Evolutionary conservation across 2,329 filamentous ascomycete genomes (phyloP), one percentile per base, ranked within the genome.

Genomic region (Cladosporium sp.): DNA sequence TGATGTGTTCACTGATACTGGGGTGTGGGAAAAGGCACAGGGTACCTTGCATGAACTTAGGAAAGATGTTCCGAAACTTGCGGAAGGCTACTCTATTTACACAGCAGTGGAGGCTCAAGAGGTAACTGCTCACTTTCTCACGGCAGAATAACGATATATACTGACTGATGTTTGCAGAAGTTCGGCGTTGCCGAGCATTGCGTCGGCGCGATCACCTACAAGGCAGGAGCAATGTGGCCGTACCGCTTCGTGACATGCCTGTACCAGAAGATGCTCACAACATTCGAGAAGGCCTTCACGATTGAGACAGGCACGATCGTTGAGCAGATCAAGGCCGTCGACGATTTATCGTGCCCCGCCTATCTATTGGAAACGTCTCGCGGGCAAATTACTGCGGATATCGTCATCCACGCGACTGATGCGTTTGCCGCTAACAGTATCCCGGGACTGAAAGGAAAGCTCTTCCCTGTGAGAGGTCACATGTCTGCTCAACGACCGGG

Each of bases 401-500:
- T 36, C 15, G 44, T 62, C 8, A 45, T 62, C 2, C 57, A 62
- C 39, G 57, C 59, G n/a, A 62, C 61, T 3, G 61, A 63, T 36
- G 60, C 59, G 5, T 58, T 60, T 34, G 60, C 60, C 22, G 58
- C 57, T 1, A 58, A 63, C 45, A 37, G 61, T 17, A 47, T 61
- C 4, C 59, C 61, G 3, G 50, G 54, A 15, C 28, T 63, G 15
- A 54, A 60, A 22, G 59, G 61, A 4, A 44, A 37, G 20, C 10
- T 63, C 1, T 61, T 58, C 50, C 61, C 61, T 7, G 20, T 61
- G 12, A 57, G 61, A 39, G 61, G 61, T 13, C 60, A 61, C 42
- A 63, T 63, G 61, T 61, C 60, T 10, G 57, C 60, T 24, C 61
- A 63, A 40, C 52, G 36, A 25, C 47, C 54, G 1, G 24, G 37